phyloP scores from a whole-genome alignment of 129 eudicot genomes.

The Gnaphalium uliginosum region DNA sequence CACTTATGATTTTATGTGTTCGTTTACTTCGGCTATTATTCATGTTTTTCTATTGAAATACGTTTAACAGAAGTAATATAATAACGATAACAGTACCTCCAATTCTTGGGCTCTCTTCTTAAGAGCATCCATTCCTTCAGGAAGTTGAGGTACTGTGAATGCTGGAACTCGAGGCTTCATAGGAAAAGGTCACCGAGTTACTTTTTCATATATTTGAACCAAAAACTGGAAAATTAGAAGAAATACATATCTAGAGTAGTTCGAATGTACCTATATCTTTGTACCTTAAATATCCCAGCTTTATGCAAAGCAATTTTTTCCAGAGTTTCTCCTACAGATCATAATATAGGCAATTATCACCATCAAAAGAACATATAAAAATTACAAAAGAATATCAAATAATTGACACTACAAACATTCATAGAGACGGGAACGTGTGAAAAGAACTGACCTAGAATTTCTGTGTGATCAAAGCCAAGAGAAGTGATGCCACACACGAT shows the following conservation, averaged over 20 bases:
- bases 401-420: not conserved
- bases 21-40: not conserved
- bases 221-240: conserved; percentile 24
- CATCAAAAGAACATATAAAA: not conserved
- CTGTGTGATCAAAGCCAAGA: conserved; percentile 93
- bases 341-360: conserved; percentile 1
- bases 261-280: conserved; percentile 22
- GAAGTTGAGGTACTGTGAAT: conserved; percentile 75
- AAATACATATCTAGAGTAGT: conserved; percentile 19
- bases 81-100: conserved; percentile 43
- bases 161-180: conserved; percentile 83
- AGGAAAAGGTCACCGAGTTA: conserved; percentile 43
- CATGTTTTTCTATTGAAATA: not conserved
- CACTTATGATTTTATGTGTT: not conserved
- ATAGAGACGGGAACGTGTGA: conserved; percentile 13
- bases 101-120: conserved; percentile 54
- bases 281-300: conserved; percentile 94
- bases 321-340: conserved; percentile 68
- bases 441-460: conserved; percentile 60
- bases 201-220: conserved; percentile 29
- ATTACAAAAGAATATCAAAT: not conserved
- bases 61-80: not conserved
- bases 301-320: conserved; percentile 79
- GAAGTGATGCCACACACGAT: conserved; percentile 88
- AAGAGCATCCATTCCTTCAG: conserved; percentile 82